A percentile compares a stretch with the other conserved stretches of the same genome.
These are phyloP conservation scores for Hsuehochloa calcarea DNA, from an alignment of 176 grass and related monocot species.

Conservation along the genomic window DNA sequence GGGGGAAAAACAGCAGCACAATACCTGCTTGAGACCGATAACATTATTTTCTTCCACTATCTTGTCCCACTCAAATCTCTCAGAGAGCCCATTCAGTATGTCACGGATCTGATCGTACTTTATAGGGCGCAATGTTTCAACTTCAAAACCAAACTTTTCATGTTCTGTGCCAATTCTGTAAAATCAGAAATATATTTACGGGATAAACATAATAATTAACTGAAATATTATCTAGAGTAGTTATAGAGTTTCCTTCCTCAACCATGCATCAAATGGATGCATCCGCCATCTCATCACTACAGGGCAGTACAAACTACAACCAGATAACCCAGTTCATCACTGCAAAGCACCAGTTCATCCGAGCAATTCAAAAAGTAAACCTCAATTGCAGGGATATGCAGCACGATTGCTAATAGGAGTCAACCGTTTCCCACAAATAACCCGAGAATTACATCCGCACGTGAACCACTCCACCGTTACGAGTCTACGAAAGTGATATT, in stretches of 20 bases:
- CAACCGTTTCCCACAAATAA: neutral
- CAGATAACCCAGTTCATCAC: neutral
- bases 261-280: neutral
- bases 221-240: neutral
- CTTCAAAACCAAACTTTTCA: slow-evolving; percentile 97
- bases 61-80: slow-evolving; percentile 94
- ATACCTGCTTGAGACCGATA: slow-evolving; percentile 92
- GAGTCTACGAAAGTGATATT: neutral
- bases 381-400: neutral
- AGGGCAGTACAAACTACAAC: neutral
- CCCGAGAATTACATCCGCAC: neutral
- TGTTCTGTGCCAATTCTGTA: slow-evolving; percentile 96
- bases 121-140: slow-evolving; percentile 77
- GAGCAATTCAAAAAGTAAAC: neutral
- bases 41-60: slow-evolving; percentile 79
- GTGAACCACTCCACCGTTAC: neutral
- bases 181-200: neutral
- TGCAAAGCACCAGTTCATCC: neutral
- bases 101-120: slow-evolving; percentile 90
- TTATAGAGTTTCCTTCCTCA: neutral
- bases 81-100: slow-evolving; percentile 75
- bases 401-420: neutral
- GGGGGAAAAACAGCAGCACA: neutral
- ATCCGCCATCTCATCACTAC: neutral
- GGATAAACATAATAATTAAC: neutral